Conservation (phyloP, 2,329 filamentous ascomycete species). For the Trichoderma afroharzianum region DNA sequence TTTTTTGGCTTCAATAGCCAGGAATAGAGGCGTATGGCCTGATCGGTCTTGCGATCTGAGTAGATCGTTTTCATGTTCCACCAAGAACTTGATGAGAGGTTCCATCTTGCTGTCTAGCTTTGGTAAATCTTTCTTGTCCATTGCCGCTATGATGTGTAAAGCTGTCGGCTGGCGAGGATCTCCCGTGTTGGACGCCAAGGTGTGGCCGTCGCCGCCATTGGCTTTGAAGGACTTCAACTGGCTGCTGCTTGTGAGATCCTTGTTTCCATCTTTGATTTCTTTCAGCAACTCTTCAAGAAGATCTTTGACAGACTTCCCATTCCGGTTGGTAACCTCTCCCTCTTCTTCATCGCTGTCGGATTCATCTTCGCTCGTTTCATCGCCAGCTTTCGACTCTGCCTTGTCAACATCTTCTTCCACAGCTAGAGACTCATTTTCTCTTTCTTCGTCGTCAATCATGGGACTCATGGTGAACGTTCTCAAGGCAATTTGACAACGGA, state of each 20-base stretch:
- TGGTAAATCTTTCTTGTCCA: conserved; percentile 21
- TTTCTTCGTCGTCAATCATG: conserved; percentile 14
- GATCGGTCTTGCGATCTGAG: conserved; percentile 8
- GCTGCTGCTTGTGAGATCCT: conserved; percentile 13
- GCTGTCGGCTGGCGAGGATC: conserved; percentile 20
- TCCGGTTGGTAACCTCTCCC: not conserved
- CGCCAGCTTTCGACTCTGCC: conserved; percentile 18
- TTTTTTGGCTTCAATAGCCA: conserved; percentile 18
- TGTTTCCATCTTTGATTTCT: conserved; percentile 9
- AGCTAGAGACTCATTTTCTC: not conserved
- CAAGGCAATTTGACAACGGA: not conserved
- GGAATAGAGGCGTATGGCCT: conserved; percentile 15
- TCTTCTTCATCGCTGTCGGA: conserved; percentile 23
- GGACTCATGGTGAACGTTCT: conserved; percentile 2
- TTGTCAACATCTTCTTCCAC: conserved; percentile 15
- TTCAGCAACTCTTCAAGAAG: conserved; percentile 13
- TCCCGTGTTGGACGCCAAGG: conserved; percentile 17
- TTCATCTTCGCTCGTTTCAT: conserved; percentile 20
- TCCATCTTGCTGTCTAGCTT: conserved; percentile 22
- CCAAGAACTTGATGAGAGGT: conserved; percentile 17
- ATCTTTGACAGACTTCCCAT: conserved; percentile 15
- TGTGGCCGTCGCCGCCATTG: conserved; percentile 8
- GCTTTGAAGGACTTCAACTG: conserved; percentile 13
- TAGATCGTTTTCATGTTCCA: conserved; percentile 5
- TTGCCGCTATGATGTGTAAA: conserved; percentile 21